Evolutionary conservation across 176 grass and related monocot genomes (phyloP).

Genomic region (Themeda triandra): DNA sequence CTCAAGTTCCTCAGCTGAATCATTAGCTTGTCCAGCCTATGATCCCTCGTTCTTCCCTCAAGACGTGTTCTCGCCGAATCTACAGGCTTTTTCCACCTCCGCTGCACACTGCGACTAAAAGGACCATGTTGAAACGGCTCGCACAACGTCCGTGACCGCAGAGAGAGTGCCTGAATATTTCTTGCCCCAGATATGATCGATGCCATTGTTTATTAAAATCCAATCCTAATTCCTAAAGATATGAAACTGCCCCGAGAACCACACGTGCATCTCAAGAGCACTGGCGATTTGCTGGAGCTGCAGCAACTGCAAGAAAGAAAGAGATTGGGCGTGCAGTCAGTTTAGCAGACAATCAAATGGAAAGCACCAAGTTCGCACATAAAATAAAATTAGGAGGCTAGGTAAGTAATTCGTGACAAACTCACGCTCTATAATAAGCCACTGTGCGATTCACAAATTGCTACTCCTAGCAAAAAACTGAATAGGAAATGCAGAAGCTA

Average conservation of each 20-base stretch:
- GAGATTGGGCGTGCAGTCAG: too few species aligned
- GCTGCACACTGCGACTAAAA: slow-evolving; percentile 22
- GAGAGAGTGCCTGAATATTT: not conserved
- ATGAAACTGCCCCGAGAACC: not conserved
- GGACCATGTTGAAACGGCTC: slow-evolving; percentile 10
- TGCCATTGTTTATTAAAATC: not conserved
- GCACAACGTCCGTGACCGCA: not conserved
- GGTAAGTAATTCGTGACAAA: too few species aligned
- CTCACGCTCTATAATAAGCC: too few species aligned
- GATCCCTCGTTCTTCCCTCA: slow-evolving; percentile 60
- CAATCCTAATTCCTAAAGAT: not conserved
- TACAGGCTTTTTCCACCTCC: slow-evolving; percentile 60
- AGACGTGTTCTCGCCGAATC: slow-evolving; percentile 55
- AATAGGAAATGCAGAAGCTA: too few species aligned
- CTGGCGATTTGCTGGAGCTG: not conserved
- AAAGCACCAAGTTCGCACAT: too few species aligned
- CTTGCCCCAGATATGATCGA: too few species aligned
- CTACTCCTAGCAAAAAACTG: too few species aligned
- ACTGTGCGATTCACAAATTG: too few species aligned
- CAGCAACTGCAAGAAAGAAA: not conserved
- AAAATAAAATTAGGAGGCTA: too few species aligned
- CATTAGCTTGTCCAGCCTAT: slow-evolving; percentile 60
- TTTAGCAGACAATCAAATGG: too few species aligned
- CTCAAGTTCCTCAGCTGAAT: slow-evolving; percentile 53
- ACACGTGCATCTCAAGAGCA: not conserved